A percentile compares a stretch with the other conserved stretches of the same genome.
Evolutionary conservation across 2,329 filamentous ascomycete species (phyloP).

Genomic region (Leptographium lundbergii): DNA sequence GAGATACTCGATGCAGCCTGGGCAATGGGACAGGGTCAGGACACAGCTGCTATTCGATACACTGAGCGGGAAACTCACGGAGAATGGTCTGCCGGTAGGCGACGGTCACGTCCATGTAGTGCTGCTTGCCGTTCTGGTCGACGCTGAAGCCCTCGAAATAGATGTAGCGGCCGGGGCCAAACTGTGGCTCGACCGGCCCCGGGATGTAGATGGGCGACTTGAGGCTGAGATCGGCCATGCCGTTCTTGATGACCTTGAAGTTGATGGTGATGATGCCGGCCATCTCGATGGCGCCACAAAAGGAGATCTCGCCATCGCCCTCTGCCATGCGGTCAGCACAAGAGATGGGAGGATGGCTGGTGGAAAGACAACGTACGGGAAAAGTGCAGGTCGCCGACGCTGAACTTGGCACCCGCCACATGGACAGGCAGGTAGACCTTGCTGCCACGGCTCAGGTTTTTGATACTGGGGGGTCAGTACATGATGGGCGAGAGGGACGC

Average conservation of each 20-base stretch:
- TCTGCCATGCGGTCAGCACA: constrained; percentile 28
- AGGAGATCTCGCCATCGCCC: constrained; percentile 84
- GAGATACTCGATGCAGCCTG: constrained; percentile 65
- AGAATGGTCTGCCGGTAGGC: constrained; percentile 76
- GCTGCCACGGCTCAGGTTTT: constrained; percentile 18
- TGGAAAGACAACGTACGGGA: constrained; percentile 32
- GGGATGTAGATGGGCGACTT: constrained; percentile 78
- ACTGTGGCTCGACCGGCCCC: constrained; percentile 78
- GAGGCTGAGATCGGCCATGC: constrained; percentile 60
- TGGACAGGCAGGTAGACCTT: constrained; percentile 85
- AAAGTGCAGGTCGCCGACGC: constrained; percentile 80
- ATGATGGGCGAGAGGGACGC: not conserved
- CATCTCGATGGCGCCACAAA: constrained; percentile 88
- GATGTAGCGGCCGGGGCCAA: constrained; percentile 67
- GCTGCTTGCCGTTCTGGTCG: constrained; percentile 77
- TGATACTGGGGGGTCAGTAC: constrained; percentile 14
- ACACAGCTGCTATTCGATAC: not conserved
- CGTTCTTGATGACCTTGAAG: constrained; percentile 75
- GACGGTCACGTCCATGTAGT: constrained; percentile 76
- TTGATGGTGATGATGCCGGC: constrained; percentile 74
- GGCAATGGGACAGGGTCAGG: not conserved
- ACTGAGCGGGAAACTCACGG: constrained; percentile 19
- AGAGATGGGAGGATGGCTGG: too few species aligned
- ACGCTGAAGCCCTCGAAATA: constrained; percentile 88
- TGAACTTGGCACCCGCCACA: constrained; percentile 77